Evolutionary conservation across 129 eudicot species (phyloP).

Genomic region (carrot (Daucus carota)): DNA sequence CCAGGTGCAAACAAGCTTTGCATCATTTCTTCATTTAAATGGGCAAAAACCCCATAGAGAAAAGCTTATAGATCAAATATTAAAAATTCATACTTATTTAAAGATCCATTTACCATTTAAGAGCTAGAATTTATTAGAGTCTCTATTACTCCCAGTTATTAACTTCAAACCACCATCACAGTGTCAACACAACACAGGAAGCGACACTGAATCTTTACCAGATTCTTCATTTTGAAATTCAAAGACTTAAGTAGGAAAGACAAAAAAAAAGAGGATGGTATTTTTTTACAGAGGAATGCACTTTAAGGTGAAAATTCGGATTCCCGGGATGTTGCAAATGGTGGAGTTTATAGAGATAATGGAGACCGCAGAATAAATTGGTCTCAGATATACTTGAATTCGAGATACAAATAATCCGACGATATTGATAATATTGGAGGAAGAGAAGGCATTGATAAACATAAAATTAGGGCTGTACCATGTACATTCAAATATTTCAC

Average conservation of each 20-base stretch:
- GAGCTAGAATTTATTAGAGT: neutral
- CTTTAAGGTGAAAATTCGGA: neutral
- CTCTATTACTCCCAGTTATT: neutral
- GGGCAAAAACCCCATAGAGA: neutral
- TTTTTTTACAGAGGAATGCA: neutral
- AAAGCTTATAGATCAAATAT: neutral
- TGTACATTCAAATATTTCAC: neutral
- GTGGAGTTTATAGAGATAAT: neutral
- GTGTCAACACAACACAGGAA: neutral
- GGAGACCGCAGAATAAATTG: neutral
- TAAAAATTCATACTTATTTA: neutral
- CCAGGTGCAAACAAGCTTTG: neutral
- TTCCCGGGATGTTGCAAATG: neutral
- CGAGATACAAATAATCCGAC: neutral
- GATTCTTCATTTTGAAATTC: neutral
- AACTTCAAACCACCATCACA: neutral
- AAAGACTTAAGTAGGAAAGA: neutral
- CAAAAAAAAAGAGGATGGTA: neutral
- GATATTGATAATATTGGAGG: neutral
- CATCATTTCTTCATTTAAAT: neutral
- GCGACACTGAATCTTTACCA: neutral
- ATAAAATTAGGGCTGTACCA: neutral
- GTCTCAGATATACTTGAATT: neutral
- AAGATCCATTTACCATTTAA: neutral
- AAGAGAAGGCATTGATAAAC: neutral